phyloP scores from a whole-genome alignment of 2,329 filamentous ascomycete species.

The Mycocentrospora acerina region DNA sequence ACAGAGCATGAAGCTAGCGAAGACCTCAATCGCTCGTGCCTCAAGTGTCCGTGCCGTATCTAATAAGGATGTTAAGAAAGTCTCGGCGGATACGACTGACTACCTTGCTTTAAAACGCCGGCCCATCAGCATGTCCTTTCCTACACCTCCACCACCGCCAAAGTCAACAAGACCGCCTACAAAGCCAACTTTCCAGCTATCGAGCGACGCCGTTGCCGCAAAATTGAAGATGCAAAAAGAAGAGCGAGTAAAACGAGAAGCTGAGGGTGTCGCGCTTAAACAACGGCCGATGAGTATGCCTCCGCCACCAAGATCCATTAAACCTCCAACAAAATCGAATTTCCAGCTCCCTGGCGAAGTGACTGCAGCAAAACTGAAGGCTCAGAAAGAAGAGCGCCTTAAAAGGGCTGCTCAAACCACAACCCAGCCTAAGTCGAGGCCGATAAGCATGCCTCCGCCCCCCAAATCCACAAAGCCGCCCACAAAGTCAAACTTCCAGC shows the following conservation, averaged over 20 bases:
- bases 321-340: conserved; percentile 52
- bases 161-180: conserved; percentile 54
- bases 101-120: conserved; percentile 48
- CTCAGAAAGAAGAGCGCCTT: conserved; percentile 37
- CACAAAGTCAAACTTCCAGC: conserved; percentile 53
- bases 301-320: conserved; percentile 52
- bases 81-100: conserved; percentile 32
- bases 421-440: conserved; percentile 36
- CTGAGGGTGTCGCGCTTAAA: conserved; percentile 33
- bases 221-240: conserved; percentile 55
- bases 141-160: conserved; percentile 45
- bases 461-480: conserved; percentile 54
- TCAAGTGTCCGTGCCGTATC: conserved; percentile 28
- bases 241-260: conserved; percentile 49
- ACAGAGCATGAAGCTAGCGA: conserved; percentile 32
- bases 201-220: conserved; percentile 55
- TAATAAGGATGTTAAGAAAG: conserved; percentile 22
- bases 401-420: conserved; percentile 37
- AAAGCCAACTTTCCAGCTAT: conserved; percentile 52
- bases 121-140: conserved; percentile 52
- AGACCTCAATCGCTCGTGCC: conserved; percentile 25
- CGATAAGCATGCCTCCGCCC: conserved; percentile 49
- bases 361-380: conserved; percentile 42
- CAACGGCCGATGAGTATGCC: conserved; percentile 50
- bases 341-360: conserved; percentile 58